These are phyloP conservation scores for Zygosaccharomyces sapae DNA, from an alignment of 1,139 yeast species.

Conservation along the genomic window DNA sequence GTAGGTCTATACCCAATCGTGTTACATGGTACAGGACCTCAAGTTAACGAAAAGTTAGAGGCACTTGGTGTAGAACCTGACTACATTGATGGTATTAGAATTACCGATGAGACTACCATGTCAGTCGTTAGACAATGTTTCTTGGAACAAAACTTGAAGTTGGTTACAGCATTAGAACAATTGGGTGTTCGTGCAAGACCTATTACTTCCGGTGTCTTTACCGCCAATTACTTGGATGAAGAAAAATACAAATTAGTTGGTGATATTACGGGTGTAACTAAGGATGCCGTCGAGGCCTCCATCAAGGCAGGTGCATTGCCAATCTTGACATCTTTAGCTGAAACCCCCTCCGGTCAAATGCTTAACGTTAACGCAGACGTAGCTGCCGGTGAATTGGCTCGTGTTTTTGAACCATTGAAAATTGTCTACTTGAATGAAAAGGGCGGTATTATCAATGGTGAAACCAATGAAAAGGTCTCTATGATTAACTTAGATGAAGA, in stretches of 20 bases:
- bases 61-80: conserved; percentile 95
- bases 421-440: conserved; percentile 94
- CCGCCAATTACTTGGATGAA: conserved; percentile 87
- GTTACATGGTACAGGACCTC: conserved; percentile 98
- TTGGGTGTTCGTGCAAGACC: conserved; percentile 99
- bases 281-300: conserved; percentile 88
- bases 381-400: conserved; percentile 96
- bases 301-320: conserved; percentile 96
- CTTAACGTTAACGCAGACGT: conserved; percentile 97
- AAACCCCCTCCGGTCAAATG: conserved; percentile 93
- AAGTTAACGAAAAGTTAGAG: conserved; percentile 88
- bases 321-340: conserved; percentile 91
- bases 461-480: conserved; percentile 83
- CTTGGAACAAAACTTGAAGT: conserved; percentile 86
- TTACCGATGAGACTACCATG: conserved; percentile 94
- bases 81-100: conserved; percentile 93
- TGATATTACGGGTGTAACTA: conserved; percentile 77
- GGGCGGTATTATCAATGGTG: conserved; percentile 94
- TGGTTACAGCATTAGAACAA: conserved; percentile 92
- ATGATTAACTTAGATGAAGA: conserved; percentile 94
- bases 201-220: conserved; percentile 95
- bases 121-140: conserved; percentile 92
- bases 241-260: conserved; percentile 93
- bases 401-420: conserved; percentile 96
- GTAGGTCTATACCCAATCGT: conserved; percentile 97